Percentiles rank a stretch among this genome's conserved stretches.
phyloP scores from a whole-genome alignment of 495 filamentous ascomycete species.

The Penicillium goetzii region DNA sequence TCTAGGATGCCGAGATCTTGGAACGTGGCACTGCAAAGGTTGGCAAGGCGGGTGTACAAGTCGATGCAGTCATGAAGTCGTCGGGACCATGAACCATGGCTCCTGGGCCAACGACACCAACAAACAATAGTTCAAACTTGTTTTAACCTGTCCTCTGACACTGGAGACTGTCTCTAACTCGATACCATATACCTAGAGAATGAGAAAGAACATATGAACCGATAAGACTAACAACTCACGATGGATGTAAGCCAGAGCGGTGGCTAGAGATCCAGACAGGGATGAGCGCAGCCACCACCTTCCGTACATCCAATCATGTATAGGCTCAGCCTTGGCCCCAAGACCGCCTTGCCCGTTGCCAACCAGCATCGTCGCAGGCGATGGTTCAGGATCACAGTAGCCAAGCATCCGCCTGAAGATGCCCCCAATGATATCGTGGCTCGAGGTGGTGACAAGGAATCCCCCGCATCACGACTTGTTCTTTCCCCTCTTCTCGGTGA shows the following conservation, averaged over 20 bases:
- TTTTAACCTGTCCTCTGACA: neutral
- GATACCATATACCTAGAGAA: neutral
- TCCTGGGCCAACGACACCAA: neutral
- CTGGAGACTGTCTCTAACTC: neutral
- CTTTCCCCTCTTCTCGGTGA: slow-evolving; percentile 14
- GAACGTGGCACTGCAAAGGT: slow-evolving; percentile 18
- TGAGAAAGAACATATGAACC: neutral
- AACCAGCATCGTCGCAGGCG: slow-evolving; percentile 17
- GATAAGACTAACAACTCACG: neutral
- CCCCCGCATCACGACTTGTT: slow-evolving; percentile 17
- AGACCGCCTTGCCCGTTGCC: slow-evolving; percentile 15
- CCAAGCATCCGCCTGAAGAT: slow-evolving; percentile 21
- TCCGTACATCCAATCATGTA: slow-evolving; percentile 9
- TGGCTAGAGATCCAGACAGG: neutral
- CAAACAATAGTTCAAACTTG: slow-evolving; percentile 2
- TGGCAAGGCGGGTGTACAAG: slow-evolving; percentile 19
- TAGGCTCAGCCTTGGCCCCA: slow-evolving; percentile 3
- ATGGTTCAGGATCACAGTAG: slow-evolving; percentile 15
- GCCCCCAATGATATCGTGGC: slow-evolving; percentile 28
- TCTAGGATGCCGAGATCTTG: slow-evolving; percentile 27
- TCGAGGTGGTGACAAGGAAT: slow-evolving; percentile 13
- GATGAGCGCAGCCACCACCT: slow-evolving; percentile 14
- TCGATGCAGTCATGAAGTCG: slow-evolving; percentile 23
- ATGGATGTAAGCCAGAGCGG: slow-evolving; percentile 3
- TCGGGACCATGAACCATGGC: slow-evolving; percentile 20